Conservation (phyloP, 2,329 filamentous ascomycete species). For the Ophiostoma tasmaniense region DNA sequence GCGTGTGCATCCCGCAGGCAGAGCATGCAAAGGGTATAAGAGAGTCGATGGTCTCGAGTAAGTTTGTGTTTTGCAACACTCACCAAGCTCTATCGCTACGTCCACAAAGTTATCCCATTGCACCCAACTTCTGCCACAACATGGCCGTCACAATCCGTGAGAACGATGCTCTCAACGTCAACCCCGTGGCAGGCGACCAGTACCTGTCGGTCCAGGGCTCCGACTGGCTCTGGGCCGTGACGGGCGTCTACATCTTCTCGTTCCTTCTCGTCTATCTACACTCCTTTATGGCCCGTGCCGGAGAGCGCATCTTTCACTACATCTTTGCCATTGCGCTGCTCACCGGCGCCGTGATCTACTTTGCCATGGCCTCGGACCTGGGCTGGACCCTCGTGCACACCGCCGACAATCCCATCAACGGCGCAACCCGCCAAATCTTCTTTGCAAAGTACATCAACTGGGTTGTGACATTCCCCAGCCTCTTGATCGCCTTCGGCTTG, state of each 20-base stretch:
- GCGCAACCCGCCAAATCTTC: conserved; percentile 41
- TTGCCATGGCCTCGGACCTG: conserved; percentile 43
- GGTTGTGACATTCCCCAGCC: conserved; percentile 41
- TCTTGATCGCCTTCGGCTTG: conserved; percentile 40
- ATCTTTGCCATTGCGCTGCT: conserved; percentile 42
- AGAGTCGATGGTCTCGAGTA: background rate
- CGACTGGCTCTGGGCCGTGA: conserved; percentile 49
- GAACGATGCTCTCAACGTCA: conserved; percentile 41
- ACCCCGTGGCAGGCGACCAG: conserved; percentile 36
- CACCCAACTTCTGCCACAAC: conserved; percentile 6
- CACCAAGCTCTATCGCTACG: background rate
- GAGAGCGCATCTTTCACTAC: conserved; percentile 50
- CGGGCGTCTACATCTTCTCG: conserved; percentile 39
- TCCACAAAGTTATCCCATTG: background rate
- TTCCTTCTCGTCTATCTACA: conserved; percentile 36
- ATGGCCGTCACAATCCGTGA: conserved; percentile 30
- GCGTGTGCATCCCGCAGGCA: background rate
- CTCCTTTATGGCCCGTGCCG: conserved; percentile 35
- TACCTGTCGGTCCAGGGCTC: conserved; percentile 39
- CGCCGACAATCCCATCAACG: conserved; percentile 27
- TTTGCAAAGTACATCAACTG: conserved; percentile 49
- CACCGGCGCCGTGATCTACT: conserved; percentile 44
- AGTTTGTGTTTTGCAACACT: background rate
- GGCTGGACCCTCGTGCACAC: conserved; percentile 34
- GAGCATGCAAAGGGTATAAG: background rate